phyloP scores from a whole-genome alignment of 495 filamentous ascomycete species.

The Chaetomium fimeti region DNA sequence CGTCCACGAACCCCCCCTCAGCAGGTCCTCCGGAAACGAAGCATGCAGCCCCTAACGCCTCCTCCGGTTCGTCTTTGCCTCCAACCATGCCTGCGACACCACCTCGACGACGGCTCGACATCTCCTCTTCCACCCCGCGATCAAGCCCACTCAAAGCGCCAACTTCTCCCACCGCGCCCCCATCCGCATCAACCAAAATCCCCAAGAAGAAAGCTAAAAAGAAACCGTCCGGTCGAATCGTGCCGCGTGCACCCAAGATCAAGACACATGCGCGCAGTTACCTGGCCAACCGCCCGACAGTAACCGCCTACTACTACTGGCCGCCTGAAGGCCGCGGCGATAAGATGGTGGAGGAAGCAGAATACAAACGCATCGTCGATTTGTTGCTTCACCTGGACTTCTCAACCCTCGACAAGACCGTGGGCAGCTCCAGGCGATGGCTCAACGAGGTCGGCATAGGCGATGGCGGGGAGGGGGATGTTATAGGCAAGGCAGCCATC shows the following conservation, averaged over 20 bases:
- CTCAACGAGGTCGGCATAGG: constrained; percentile 50
- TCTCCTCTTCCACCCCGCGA: constrained; percentile 23
- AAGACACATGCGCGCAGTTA: constrained; percentile 52
- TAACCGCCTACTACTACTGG: constrained; percentile 67
- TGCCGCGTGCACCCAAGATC: constrained; percentile 54
- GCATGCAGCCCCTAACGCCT: constrained; percentile 25
- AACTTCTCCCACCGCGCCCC: constrained; percentile 8
- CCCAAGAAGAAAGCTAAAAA: constrained; percentile 41
- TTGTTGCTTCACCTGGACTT: constrained; percentile 84
- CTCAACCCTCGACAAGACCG: constrained; percentile 64
- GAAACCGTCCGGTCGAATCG: constrained; percentile 52
- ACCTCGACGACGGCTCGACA: constrained; percentile 31
- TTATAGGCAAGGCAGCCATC: constrained; percentile 37
- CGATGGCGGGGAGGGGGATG: constrained; percentile 50
- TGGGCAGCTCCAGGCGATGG: constrained; percentile 70
- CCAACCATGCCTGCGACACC: constrained; percentile 35
- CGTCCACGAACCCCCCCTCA: background rate
- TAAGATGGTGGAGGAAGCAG: constrained; percentile 64
- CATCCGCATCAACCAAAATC: constrained; percentile 21
- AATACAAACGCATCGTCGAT: constrained; percentile 76
- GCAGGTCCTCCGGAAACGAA: background rate
- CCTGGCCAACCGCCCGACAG: constrained; percentile 40
- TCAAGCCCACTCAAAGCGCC: constrained; percentile 30
- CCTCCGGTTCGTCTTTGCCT: constrained; percentile 27
- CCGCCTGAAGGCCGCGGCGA: constrained; percentile 64